Conservation (phyloP, 345 rosid species). For the Lepidium didymum region DNA sequence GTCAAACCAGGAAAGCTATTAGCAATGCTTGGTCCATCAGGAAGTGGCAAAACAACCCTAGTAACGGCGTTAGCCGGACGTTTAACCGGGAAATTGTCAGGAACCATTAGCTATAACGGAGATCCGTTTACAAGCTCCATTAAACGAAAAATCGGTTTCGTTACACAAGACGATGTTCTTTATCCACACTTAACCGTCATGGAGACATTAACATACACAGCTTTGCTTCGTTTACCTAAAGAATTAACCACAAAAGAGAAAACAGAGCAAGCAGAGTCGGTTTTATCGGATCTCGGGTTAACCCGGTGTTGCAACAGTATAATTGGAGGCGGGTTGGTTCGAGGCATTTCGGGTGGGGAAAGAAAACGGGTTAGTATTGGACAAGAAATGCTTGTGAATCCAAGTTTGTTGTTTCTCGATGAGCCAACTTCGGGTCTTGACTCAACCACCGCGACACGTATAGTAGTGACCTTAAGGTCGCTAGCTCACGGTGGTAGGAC, state of each 20-base stretch:
- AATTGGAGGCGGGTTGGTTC: conserved; percentile 68
- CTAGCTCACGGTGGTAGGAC: conserved; percentile 78
- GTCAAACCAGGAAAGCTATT: conserved; percentile 80
- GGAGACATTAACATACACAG: conserved; percentile 71
- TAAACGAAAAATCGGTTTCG: conserved; percentile 79
- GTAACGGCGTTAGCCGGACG: conserved; percentile 77
- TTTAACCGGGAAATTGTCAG: conserved; percentile 60
- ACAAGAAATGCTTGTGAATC: conserved; percentile 83
- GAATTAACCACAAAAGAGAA: conserved; percentile 51
- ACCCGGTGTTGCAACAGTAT: conserved; percentile 50
- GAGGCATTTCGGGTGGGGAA: conserved; percentile 90
- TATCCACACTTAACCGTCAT: conserved; percentile 83
- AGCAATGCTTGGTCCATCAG: conserved; percentile 96
- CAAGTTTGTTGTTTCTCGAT: conserved; percentile 74
- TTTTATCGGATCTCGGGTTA: conserved; percentile 68
- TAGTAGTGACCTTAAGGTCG: conserved; percentile 46
- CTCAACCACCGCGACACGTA: conserved; percentile 78
- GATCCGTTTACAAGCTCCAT: conserved; percentile 57
- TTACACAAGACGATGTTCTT: conserved; percentile 75
- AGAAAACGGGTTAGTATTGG: conserved; percentile 89
- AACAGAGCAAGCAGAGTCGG: conserved; percentile 55
- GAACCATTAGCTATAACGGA: conserved; percentile 58
- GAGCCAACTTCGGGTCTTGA: conserved; percentile 96
- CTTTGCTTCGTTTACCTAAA: conserved; percentile 68
- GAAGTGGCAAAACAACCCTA: conserved; percentile 90